Conservation (phyloP, 257 asterid species). For the Voacanga thouarsii region DNA sequence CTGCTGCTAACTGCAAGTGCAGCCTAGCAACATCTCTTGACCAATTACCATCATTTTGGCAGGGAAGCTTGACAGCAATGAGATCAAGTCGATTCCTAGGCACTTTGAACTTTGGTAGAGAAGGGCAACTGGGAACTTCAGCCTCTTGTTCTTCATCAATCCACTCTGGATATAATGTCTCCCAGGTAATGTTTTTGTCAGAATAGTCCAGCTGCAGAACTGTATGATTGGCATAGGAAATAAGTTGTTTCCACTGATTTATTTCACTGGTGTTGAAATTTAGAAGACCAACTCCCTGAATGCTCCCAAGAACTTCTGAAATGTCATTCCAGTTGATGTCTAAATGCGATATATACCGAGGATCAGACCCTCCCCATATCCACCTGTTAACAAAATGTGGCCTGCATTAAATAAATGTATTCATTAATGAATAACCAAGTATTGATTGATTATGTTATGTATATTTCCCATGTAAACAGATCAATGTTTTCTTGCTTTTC, state of each 20-base stretch:
- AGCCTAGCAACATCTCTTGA: slow-evolving; percentile 75
- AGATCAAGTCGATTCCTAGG: slow-evolving; percentile 63
- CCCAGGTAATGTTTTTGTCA: slow-evolving; percentile 68
- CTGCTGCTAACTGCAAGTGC: slow-evolving; percentile 75
- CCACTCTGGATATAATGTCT: slow-evolving; percentile 77
- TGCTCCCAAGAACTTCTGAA: slow-evolving; percentile 13
- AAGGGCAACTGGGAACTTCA: slow-evolving; percentile 70
- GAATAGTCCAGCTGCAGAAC: slow-evolving; percentile 46
- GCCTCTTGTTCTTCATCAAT: slow-evolving; percentile 86
- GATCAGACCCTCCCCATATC: slow-evolving; percentile 69
- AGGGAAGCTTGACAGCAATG: slow-evolving; percentile 78
- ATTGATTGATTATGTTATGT: neutral
- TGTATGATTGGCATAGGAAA: slow-evolving; percentile 47
- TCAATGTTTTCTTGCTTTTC: neutral
- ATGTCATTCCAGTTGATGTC: slow-evolving; percentile 52
- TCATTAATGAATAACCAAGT: slow-evolving; percentile 1
- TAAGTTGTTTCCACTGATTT: slow-evolving; percentile 43
- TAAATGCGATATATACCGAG: slow-evolving; percentile 54
- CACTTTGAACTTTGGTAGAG: slow-evolving; percentile 49
- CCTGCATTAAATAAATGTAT: slow-evolving; percentile 57
- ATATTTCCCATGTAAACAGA: neutral
- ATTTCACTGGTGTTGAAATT: slow-evolving; percentile 64
- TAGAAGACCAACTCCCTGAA: slow-evolving; percentile 52
- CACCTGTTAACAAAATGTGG: slow-evolving; percentile 66
- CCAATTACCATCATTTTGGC: slow-evolving; percentile 74